Base-by-base conservation (phyloP, 2,329 filamentous ascomycete species). In the Nemania sp. region DNA sequence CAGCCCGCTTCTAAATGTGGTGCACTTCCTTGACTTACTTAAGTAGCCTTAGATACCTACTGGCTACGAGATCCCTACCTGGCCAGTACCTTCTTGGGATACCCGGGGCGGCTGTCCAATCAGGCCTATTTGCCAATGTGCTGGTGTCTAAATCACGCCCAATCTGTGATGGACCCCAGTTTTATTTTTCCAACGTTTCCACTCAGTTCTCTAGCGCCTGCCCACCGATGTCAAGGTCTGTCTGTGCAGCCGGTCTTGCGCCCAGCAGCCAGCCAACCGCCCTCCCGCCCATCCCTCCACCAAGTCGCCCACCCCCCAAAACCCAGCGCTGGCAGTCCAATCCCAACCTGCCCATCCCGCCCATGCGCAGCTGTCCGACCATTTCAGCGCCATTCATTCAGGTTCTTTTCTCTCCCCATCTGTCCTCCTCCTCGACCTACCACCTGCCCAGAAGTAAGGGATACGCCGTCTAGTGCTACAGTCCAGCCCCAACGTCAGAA, bases 171-270 rank as follows among this genome's bases (percentile, higher is more conserved):
- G 12, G 40, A 41, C 17, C 44, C 56, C 48, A 43, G 40, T 56
- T 52, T 56, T 56, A 40, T 30, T 48, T 58, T 55, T 56, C 47
- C 41, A 43, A 46, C 45, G 45, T 54, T 55, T 49, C 52, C 40
- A 55, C 48, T 44, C 31, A 44, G 46, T 52, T 40, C 43, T 55
- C 47, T 40, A 28, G 43, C 42, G 54, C 51, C 45, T 46, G 20
- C 19, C 20, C 28, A 30, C 39, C 50, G 39, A 34, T 49, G 44
- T 49, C 46, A 46, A 50, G 46, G 52, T 49, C 49, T 44, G 52
- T 49, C 49, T 44, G 48, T 49, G 49, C 33, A 36, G 42, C n/a
- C 30, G 7, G 53, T 56, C 14, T 40, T 53, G 40, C 52, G 48
- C 56, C 56, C 26, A 44, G n/a, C 50, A 49, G 44, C 54, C 57